phyloP scores from a whole-genome alignment of 495 filamentous ascomycete species.

The Tuber borchii region DNA sequence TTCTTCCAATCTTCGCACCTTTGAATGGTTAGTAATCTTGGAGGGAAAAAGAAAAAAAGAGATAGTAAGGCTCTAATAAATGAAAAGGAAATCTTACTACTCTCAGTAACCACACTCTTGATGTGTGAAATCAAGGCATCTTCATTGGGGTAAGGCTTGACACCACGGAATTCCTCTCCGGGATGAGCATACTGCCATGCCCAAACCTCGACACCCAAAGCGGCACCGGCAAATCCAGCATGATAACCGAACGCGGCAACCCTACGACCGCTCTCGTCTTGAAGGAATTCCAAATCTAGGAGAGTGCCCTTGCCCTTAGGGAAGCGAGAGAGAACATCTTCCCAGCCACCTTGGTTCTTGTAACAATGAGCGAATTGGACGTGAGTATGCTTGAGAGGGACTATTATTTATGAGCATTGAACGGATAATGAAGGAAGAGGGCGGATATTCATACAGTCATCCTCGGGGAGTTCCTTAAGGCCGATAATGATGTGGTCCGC shows the following conservation, averaged over 20 bases:
- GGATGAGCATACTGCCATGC: constrained; percentile 74
- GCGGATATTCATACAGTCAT: constrained; percentile 53
- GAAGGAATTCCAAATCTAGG: constrained; percentile 87
- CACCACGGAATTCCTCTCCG: constrained; percentile 58
- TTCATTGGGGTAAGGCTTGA: constrained; percentile 72
- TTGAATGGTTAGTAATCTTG: constrained; percentile 8
- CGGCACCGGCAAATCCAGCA: constrained; percentile 74
- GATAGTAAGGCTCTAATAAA: background rate
- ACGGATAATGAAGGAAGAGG: background rate
- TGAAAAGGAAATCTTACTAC: constrained; percentile 45
- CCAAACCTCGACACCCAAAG: constrained; percentile 79
- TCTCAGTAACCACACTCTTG: constrained; percentile 58
- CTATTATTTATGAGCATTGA: constrained; percentile 39
- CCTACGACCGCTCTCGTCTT: constrained; percentile 66
- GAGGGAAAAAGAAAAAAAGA: background rate
- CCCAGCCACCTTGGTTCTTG: constrained; percentile 84
- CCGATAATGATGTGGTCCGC: constrained; percentile 78
- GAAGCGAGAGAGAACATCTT: constrained; percentile 71
- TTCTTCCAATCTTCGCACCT: constrained; percentile 45
- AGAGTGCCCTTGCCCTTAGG: constrained; percentile 74
- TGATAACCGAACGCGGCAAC: constrained; percentile 75
- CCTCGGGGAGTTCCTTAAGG: constrained; percentile 88
- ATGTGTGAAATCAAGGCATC: constrained; percentile 64
- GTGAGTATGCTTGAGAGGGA: constrained; percentile 77
- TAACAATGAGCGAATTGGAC: constrained; percentile 82